Percentiles rank a stretch among this genome's conserved stretches.
These are phyloP conservation scores for Daldinia bambusicola DNA, from an alignment of 495 filamentous ascomycete species.

Conservation along the genomic window DNA sequence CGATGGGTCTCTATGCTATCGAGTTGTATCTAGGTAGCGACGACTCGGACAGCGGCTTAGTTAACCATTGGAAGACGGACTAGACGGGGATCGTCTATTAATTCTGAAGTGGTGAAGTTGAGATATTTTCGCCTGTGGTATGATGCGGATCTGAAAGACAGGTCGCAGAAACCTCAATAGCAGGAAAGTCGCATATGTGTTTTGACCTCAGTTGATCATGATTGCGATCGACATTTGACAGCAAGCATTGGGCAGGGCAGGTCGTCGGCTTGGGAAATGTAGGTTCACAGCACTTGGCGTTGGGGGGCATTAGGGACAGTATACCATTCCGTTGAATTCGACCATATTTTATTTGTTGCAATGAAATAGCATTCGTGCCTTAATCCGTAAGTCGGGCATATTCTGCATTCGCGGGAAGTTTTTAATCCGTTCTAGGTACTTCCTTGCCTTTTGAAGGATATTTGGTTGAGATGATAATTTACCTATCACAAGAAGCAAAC, in stretches of 20 bases:
- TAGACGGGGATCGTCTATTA: conserved; percentile 55
- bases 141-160: conserved; percentile 18
- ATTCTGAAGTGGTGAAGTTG: conserved; percentile 32
- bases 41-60: conserved; percentile 73
- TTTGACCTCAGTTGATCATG: conserved; percentile 35
- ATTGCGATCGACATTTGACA: conserved; percentile 34
- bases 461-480: conserved; percentile 5
- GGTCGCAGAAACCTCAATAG: conserved; percentile 28
- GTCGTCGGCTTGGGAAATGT: conserved; percentile 50
- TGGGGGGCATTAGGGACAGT: conserved; percentile 49
- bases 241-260: conserved; percentile 44
- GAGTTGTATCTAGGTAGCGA: conserved; percentile 86
- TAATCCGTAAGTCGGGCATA: conserved; percentile 21
- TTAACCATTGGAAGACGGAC: conserved; percentile 92
- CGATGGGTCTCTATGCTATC: conserved; percentile 87
- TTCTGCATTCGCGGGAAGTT: conserved; percentile 25
- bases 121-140: conserved; percentile 28
- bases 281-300: conserved; percentile 50
- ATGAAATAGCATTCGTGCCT: conserved; percentile 19
- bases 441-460: conserved; percentile 19
- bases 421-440: conserved; percentile 16
- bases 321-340: conserved; percentile 49
- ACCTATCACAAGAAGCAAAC: conserved; percentile 6
- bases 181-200: conserved; percentile 36
- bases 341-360: conserved; percentile 48